Conservation (phyloP, 306 rosid species). For the Corylus americana region DNA sequence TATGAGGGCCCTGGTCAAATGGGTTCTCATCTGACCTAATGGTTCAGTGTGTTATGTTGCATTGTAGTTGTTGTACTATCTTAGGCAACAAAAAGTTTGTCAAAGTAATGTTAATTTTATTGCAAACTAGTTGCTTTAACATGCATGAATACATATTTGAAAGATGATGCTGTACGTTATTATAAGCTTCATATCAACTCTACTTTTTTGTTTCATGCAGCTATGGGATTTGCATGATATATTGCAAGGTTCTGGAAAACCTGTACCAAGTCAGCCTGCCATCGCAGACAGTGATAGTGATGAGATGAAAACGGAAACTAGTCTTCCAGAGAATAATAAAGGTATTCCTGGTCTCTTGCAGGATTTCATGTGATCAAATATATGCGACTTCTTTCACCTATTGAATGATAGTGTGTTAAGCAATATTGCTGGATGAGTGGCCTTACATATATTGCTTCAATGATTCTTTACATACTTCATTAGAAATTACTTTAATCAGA, state of each 20-base stretch:
- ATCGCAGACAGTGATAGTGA: slow-evolving; percentile 41
- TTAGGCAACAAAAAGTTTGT: too few relatives aligned
- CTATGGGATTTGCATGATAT: slow-evolving; percentile 75
- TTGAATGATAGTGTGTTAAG: background rate
- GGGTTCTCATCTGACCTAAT: too few relatives aligned
- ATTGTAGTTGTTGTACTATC: too few relatives aligned
- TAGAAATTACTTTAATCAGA: too few relatives aligned
- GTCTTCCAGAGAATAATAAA: slow-evolving; percentile 36
- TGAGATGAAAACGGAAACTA: slow-evolving; percentile 61
- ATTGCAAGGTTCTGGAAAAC: slow-evolving; percentile 46
- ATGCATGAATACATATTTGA: too few relatives aligned
- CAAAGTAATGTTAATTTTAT: too few relatives aligned
- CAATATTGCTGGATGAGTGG: background rate
- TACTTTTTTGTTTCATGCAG: slow-evolving; percentile 37
- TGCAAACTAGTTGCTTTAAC: too few relatives aligned
- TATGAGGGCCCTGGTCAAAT: too few relatives aligned
- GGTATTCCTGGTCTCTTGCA: slow-evolving; percentile 30
- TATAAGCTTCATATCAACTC: background rate
- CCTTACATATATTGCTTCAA: background rate
- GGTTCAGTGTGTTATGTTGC: too few relatives aligned
- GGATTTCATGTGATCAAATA: background rate
- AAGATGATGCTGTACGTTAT: background rate
- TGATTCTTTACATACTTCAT: background rate
- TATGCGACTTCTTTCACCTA: background rate
- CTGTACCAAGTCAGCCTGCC: slow-evolving; percentile 34